These are phyloP conservation scores for Recurvomyces mirabilis DNA, from an alignment of 495 filamentous ascomycete species.

Conservation along the genomic window DNA sequence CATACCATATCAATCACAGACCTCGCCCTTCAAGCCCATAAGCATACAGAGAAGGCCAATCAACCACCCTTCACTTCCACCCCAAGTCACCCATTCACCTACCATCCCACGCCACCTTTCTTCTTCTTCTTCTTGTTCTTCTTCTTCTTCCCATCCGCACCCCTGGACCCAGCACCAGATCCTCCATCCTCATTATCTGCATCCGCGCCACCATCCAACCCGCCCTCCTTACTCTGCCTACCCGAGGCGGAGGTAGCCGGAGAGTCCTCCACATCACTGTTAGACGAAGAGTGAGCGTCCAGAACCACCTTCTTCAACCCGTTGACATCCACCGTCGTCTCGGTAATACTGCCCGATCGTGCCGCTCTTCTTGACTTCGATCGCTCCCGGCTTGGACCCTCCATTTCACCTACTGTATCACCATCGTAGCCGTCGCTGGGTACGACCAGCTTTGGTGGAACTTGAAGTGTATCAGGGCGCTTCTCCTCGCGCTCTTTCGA, in stretches of 20 bases:
- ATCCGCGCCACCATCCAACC: constrained; percentile 1
- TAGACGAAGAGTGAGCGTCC: constrained; percentile 51
- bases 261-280: constrained; percentile 19
- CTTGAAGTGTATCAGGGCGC: not conserved
- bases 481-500: not conserved
- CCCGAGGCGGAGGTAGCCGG: not conserved
- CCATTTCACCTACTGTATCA: constrained; percentile 18
- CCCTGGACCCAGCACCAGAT: constrained; percentile 7
- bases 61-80: too few relatives aligned
- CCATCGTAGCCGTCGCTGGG: not conserved
- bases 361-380: constrained; percentile 28
- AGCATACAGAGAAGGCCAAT: too few relatives aligned
- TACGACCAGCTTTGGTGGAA: constrained; percentile 7
- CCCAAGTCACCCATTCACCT: too few relatives aligned
- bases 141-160: constrained; percentile 14
- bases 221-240: not conserved
- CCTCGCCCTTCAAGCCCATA: too few relatives aligned
- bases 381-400: constrained; percentile 5
- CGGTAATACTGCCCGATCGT: constrained; percentile 78
- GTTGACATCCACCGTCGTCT: constrained; percentile 70
- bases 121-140: constrained; percentile 25
- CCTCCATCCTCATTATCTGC: not conserved
- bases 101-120: too few relatives aligned
- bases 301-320: constrained; percentile 79
- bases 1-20: too few relatives aligned